phyloP scores from a whole-genome alignment of 2,329 filamentous ascomycete species.

The Talaromyces sp. region DNA sequence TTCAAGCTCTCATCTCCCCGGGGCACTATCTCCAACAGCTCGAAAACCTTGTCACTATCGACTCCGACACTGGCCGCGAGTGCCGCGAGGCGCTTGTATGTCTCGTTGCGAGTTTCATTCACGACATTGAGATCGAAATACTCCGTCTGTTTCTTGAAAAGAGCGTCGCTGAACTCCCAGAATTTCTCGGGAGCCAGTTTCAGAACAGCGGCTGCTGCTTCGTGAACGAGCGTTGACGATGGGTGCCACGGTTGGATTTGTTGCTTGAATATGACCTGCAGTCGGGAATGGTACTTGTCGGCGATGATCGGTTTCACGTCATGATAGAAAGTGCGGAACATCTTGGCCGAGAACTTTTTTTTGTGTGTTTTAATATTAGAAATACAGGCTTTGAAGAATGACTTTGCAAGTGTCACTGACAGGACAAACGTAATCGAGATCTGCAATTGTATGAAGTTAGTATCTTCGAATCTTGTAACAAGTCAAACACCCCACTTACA shows the following conservation, averaged over 20 bases:
- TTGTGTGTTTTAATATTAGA: not conserved
- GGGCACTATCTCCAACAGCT: conserved; percentile 62
- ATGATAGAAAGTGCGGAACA: conserved; percentile 71
- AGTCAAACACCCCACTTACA: conserved; percentile 22
- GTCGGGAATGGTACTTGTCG: conserved; percentile 51
- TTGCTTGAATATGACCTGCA: conserved; percentile 80
- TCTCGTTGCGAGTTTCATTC: conserved; percentile 75
- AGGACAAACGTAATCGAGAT: conserved; percentile 88
- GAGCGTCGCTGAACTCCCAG: conserved; percentile 67
- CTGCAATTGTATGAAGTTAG: conserved; percentile 24
- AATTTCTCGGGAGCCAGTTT: conserved; percentile 64
- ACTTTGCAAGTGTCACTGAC: conserved; percentile 24
- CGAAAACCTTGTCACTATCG: conserved; percentile 63
- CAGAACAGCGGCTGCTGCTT: conserved; percentile 77
- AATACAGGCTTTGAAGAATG: not conserved
- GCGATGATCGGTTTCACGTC: conserved; percentile 59
- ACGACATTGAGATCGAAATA: conserved; percentile 85
- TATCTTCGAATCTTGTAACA: not conserved
- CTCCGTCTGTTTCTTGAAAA: conserved; percentile 64
- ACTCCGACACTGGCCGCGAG: conserved; percentile 64
- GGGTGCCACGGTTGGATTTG: conserved; percentile 96
- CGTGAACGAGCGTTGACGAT: conserved; percentile 63
- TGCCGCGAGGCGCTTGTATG: conserved; percentile 71
- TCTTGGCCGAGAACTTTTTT: conserved; percentile 54
- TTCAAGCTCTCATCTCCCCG: conserved; percentile 65